Base-by-base conservation (phyloP, 345 rosid genomes). In the Melaleuca quinquenervia region DNA sequence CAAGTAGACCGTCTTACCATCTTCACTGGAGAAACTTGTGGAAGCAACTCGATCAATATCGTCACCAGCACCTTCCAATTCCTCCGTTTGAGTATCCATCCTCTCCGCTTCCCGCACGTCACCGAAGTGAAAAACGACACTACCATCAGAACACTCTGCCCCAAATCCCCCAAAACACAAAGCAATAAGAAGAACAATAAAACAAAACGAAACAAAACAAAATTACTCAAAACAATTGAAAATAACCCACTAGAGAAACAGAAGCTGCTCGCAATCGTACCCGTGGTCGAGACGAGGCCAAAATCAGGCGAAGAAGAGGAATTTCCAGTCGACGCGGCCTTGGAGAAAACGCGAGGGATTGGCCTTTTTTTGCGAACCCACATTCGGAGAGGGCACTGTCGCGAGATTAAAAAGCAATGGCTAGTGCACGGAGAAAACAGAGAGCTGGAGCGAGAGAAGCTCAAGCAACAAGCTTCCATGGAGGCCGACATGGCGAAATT, bases 71-170 rank as follows among this genome's bases (percentile, higher is more conserved):
- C 78, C 55, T 52, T 84, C 83, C 20, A 60, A 29, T 86, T 85
- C 88, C 84, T 87, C 88, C 26, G n/a, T 36, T 90, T 89, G 83
- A 80, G 27, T 89, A 84, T 48, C 51, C 56, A 7, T 36, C 78
- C 85, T 85, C 83, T 86, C 87, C 45, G 83, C 75, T 87, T 93
- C 96, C 44, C 84, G 86, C 27, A 83, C 87, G 86, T 92, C 89
- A 50, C 97, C 96, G 48, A 94, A 96, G 22, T 87, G 90, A 74
- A 94, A 96, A 60, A 96, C 83, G 56, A 92, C 11, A 84, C 94
- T 94, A 10, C 96, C 98, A 89, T 96, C 98, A 8, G 88, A 53
- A 7, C 60, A 82, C 88, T 92, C 98, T 96, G 91, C 70, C 50
- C 62, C 64, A 6, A 62, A 75, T 24, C 54, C 13, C 53, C 45